These are phyloP conservation scores for Epichloe typhina DNA, from an alignment of 2,329 filamentous ascomycete genomes.

Conservation along the genomic window DNA sequence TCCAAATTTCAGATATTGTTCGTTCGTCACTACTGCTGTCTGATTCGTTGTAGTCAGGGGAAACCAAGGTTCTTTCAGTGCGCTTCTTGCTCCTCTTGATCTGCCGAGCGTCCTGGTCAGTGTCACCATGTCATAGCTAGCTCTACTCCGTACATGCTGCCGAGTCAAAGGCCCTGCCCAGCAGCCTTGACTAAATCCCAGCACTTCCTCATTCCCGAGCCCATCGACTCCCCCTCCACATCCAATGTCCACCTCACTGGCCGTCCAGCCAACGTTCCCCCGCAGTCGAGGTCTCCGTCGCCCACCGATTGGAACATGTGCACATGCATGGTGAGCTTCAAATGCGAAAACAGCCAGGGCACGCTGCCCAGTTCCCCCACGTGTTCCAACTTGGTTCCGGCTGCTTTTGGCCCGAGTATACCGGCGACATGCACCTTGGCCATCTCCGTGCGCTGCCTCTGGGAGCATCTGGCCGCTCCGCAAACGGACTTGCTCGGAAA, in stretches of 20 bases:
- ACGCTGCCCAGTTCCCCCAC: conserved; percentile 34
- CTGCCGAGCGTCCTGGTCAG: too few species aligned
- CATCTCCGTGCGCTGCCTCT: conserved; percentile 20
- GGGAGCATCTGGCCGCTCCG: conserved; percentile 8
- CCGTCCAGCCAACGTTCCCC: conserved; percentile 3
- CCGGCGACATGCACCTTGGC: conserved; percentile 21
- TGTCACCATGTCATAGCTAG: too few species aligned
- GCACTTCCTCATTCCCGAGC: conserved; percentile 45
- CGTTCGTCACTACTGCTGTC: too few species aligned
- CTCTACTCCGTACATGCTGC: too few species aligned
- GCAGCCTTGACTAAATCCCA: conserved; percentile 30
- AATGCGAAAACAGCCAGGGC: conserved; percentile 44
- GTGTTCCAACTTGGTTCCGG: conserved; percentile 15
- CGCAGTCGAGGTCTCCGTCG: not conserved
- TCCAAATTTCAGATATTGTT: too few species aligned
- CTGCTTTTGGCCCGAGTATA: not conserved
- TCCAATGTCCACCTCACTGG: conserved; percentile 19
- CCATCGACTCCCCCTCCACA: conserved; percentile 40
- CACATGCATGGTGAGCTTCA: conserved; percentile 45
- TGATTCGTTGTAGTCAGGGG: too few species aligned
- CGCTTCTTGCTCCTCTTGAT: too few species aligned
- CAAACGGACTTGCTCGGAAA: conserved; percentile 33
- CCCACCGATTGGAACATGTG: conserved; percentile 31
- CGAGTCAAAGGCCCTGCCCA: not conserved
- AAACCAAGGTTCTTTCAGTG: too few species aligned